A percentile compares a stretch with the other conserved stretches of the same genome.
Conservation (phyloP, 2,329 filamentous ascomycete species). For the Alternaria solani region DNA sequence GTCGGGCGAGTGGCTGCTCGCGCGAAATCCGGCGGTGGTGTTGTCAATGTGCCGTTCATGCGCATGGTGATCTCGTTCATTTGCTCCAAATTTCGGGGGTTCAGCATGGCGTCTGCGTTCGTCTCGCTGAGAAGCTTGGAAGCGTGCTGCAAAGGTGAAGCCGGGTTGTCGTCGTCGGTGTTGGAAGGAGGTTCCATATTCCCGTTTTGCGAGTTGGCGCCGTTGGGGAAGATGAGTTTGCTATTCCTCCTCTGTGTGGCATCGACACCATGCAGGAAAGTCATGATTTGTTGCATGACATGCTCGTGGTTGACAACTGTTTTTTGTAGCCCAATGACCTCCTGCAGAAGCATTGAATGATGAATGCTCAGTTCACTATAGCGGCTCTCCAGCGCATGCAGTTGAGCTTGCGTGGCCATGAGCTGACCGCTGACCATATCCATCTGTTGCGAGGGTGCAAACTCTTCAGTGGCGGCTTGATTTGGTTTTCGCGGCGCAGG, state of each 20-base stretch:
- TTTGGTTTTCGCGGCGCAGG: constrained; percentile 83
- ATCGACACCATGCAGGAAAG: constrained; percentile 70
- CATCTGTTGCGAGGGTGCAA: constrained; percentile 84
- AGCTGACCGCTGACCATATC: constrained; percentile 88
- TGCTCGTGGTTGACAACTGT: constrained; percentile 76
- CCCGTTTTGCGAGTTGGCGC: constrained; percentile 53
- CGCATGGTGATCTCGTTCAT: constrained; percentile 67
- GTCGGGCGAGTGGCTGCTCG: constrained; percentile 57
- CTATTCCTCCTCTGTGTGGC: constrained; percentile 70
- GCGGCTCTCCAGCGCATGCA: constrained; percentile 84
- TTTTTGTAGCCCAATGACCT: constrained; percentile 70
- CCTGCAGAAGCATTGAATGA: constrained; percentile 70
- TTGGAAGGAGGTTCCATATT: constrained; percentile 54
- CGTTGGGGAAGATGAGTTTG: constrained; percentile 53
- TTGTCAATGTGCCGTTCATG: constrained; percentile 63
- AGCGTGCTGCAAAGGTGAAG: constrained; percentile 73
- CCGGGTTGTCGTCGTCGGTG: constrained; percentile 68
- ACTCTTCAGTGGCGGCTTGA: constrained; percentile 65
- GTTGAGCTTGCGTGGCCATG: constrained; percentile 88
- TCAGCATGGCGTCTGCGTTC: constrained; percentile 70
- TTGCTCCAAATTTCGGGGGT: constrained; percentile 69
- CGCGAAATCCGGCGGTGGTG: constrained; percentile 63
- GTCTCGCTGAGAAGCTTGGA: constrained; percentile 71
- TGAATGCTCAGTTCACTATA: constrained; percentile 79
- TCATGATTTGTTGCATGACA: constrained; percentile 76